These are phyloP conservation scores for Cucumis hystrix DNA, from an alignment of 306 rosid species.

Conservation along the genomic window DNA sequence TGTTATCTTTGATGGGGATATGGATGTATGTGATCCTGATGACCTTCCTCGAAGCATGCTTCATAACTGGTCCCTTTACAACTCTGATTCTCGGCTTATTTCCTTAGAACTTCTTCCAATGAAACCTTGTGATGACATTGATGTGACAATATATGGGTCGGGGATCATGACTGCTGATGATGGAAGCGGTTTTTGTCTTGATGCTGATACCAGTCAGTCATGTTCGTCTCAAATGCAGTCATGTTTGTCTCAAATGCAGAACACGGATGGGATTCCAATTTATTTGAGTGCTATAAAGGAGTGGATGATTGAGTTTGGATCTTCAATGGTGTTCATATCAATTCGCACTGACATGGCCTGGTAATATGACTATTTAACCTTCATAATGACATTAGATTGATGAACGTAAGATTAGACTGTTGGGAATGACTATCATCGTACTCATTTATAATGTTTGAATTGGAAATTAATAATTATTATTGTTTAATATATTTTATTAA, in stretches of 20 bases:
- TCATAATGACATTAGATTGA: background rate
- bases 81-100: conserved; percentile 74
- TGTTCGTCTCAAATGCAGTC: conserved; percentile 36
- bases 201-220: conserved; percentile 46
- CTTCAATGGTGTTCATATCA: conserved; percentile 74
- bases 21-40: conserved; percentile 34
- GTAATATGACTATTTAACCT: conserved; percentile 28
- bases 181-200: conserved; percentile 77
- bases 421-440: no score
- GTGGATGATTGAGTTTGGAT: conserved; percentile 94
- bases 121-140: conserved; percentile 88
- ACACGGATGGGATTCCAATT: conserved; percentile 71
- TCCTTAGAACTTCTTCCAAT: conserved; percentile 95
- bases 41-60: conserved; percentile 82
- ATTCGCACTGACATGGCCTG: conserved; percentile 94
- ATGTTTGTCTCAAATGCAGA: conserved; percentile 28
- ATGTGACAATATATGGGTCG: conserved; percentile 82
- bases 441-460: no score
- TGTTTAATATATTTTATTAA: no score
- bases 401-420: background rate
- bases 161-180: conserved; percentile 80
- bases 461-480: no score
- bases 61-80: conserved; percentile 80
- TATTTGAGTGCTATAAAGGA: conserved; percentile 86
- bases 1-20: conserved; percentile 43